Base-by-base conservation (phyloP, 129 eudicot genomes). In the Artemisia tridentata region DNA sequence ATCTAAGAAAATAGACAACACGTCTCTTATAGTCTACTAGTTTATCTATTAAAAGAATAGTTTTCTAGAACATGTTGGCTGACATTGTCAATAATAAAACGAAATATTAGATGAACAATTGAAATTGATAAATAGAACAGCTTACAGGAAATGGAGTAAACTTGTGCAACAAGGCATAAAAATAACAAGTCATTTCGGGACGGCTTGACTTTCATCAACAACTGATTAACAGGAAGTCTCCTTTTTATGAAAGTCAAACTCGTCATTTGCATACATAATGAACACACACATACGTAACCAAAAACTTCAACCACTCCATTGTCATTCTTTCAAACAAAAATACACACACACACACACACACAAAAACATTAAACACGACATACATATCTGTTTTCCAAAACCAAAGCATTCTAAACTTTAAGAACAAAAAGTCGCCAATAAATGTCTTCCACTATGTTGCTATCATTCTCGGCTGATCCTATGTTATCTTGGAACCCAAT, bases 281-380 rank as follows among this genome's bases (percentile, higher is more conserved):
- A 1, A 25, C 20, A 60, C 11, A 60, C 11, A 60, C 9, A 8
- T 76, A 76, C 75, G 71, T 77, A 69, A 71, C 75, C 67, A 56
- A 11, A 25, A 77, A 61, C 64, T 50, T 48, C 69, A 61, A 77
- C 80, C 0, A 69, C 58, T 76, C 65, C 80, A 51, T 76, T 31
- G 62, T 15, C 80, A 61, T 48, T 48, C 61, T 46, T 66, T 51
- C 62, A 53, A 71, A 20, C 54, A 25, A 52, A 63, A 25, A 72
- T 12, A 20, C 45, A 23, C 3, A 38, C 0, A 38, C 0, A 52
- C 5, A 19, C 60, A 31, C 13, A 38, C 6, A 54, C 13, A 18
- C 2, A 15, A 5, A 31, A 38, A 38, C 10, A 38, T 38, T 38
- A 38, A 0, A 60, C 13, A 71, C 8, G 56, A 56, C 9, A 71